Evolutionary conservation across 495 filamentous ascomycete genomes (phyloP).

Genomic region (Penicillium soppii): DNA sequence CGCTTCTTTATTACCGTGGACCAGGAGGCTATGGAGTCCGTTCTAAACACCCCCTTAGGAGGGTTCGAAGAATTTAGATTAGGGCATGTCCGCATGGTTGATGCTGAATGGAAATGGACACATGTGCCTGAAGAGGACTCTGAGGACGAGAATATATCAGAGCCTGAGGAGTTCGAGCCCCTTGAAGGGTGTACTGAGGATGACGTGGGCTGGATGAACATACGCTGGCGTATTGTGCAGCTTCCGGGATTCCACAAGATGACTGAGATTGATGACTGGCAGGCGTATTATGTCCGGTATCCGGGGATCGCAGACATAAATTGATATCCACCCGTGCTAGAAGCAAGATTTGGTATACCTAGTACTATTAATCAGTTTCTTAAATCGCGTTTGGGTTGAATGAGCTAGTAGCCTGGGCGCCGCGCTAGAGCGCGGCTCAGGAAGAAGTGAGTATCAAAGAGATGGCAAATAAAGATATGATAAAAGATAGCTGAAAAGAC

Average conservation of each 20-base stretch:
- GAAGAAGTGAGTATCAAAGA: no score
- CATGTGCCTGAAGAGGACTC: constrained; percentile 1
- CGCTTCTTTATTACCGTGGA: constrained; percentile 26
- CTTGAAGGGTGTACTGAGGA: constrained; percentile 23
- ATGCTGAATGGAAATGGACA: constrained; percentile 18
- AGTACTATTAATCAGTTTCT: no score
- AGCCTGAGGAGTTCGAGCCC: constrained; percentile 14
- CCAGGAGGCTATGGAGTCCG: constrained; percentile 25
- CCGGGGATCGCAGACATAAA: background rate
- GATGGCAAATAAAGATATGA: no score
- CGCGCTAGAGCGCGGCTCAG: no score
- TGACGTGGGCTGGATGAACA: constrained; percentile 33
- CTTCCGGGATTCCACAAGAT: background rate
- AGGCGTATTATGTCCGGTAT: background rate
- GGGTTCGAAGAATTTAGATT: constrained; percentile 2
- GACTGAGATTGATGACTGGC: constrained; percentile 4
- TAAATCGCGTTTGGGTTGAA: no score
- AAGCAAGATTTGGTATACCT: background rate
- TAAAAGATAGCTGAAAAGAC: no score
- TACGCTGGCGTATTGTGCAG: constrained; percentile 7
- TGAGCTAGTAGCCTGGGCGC: no score
- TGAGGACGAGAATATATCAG: constrained; percentile 3
- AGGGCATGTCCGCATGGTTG: constrained; percentile 22
- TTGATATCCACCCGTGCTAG: background rate
- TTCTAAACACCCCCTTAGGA: constrained; percentile 13